Percentiles rank a stretch among this genome's conserved stretches.
Evolutionary conservation across 2,329 filamentous ascomycete genomes (phyloP).

Genomic region (Penicillium sp.): DNA sequence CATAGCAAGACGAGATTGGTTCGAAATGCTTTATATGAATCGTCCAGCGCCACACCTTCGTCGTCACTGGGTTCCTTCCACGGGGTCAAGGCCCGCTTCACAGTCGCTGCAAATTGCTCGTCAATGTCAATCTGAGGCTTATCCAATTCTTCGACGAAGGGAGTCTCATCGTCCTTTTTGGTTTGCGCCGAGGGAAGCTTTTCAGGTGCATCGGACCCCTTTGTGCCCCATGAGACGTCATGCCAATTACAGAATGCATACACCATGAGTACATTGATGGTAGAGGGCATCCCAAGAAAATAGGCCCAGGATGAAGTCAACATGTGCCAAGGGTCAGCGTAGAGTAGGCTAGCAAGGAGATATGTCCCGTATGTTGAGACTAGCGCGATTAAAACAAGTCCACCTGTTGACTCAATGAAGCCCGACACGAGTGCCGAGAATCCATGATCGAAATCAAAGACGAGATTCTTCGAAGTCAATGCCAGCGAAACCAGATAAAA

Average conservation of each 20-base stretch:
- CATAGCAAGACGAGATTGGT: slow-evolving; percentile 85
- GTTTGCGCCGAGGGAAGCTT: slow-evolving; percentile 83
- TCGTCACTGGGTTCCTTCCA: slow-evolving; percentile 71
- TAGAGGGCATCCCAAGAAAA: slow-evolving; percentile 85
- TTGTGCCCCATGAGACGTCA: slow-evolving; percentile 98
- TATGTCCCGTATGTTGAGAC: slow-evolving; percentile 92
- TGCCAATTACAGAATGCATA: slow-evolving; percentile 99
- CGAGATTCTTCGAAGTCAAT: slow-evolving; percentile 63
- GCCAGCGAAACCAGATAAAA: slow-evolving; percentile 82
- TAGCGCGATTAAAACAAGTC: slow-evolving; percentile 87
- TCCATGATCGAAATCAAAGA: slow-evolving; percentile 63
- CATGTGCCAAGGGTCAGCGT: slow-evolving; percentile 98
- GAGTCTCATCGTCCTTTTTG: slow-evolving; percentile 77
- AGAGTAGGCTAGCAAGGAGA: slow-evolving; percentile 90
- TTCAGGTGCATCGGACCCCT: slow-evolving; percentile 90
- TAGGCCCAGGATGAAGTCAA: slow-evolving; percentile 94
- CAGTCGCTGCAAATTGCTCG: slow-evolving; percentile 88
- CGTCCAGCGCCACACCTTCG: slow-evolving; percentile 81
- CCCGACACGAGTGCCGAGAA: slow-evolving; percentile 65
- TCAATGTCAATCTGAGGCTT: slow-evolving; percentile 96
- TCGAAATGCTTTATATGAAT: slow-evolving; percentile 98
- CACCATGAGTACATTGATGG: slow-evolving; percentile 97
- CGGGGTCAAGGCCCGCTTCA: slow-evolving; percentile 83
- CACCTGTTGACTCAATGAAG: slow-evolving; percentile 72
- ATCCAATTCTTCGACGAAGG: slow-evolving; percentile 90